Conservation (phyloP, 1,139 yeast genomes). For the Candida gigantensis region DNA sequence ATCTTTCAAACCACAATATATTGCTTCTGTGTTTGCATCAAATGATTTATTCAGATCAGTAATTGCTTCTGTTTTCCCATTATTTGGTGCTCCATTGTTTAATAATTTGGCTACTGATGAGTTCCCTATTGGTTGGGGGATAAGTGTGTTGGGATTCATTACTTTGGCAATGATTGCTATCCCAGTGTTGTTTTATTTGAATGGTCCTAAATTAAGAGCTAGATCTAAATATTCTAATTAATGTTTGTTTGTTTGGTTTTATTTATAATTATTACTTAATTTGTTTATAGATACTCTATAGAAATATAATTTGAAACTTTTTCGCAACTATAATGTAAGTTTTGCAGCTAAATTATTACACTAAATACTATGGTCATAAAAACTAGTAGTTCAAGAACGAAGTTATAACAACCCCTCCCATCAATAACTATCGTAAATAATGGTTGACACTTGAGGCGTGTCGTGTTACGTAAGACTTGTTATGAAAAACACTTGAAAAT, state of each 20-base stretch:
- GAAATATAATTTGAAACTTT: too few species aligned
- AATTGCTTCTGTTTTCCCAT: conserved; percentile 35
- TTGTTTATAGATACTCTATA: too few species aligned
- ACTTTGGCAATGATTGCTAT: conserved; percentile 61
- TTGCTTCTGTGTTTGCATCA: conserved; percentile 36
- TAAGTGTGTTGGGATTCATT: conserved; percentile 55
- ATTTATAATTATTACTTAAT: too few species aligned
- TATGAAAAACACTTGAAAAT: too few species aligned
- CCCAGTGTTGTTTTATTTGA: conserved; percentile 49
- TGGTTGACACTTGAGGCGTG: too few species aligned
- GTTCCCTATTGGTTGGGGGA: conserved; percentile 65
- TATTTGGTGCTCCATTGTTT: conserved; percentile 48
- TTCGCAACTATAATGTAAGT: too few species aligned
- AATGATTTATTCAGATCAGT: conserved; percentile 29
- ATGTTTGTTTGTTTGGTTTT: conserved; percentile 2
- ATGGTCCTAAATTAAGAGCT: conserved; percentile 35
- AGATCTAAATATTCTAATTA: conserved; percentile 48
- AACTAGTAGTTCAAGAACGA: too few species aligned
- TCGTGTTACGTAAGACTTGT: too few species aligned
- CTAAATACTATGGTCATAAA: too few species aligned
- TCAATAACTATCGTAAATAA: too few species aligned
- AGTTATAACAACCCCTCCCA: too few species aligned
- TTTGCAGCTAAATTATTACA: too few species aligned
- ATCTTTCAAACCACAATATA: conserved; percentile 44
- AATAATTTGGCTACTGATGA: conserved; percentile 30